Conservation (phyloP, 352 stramenopile genomes). For the Hyaloperonospora brassicae region DNA sequence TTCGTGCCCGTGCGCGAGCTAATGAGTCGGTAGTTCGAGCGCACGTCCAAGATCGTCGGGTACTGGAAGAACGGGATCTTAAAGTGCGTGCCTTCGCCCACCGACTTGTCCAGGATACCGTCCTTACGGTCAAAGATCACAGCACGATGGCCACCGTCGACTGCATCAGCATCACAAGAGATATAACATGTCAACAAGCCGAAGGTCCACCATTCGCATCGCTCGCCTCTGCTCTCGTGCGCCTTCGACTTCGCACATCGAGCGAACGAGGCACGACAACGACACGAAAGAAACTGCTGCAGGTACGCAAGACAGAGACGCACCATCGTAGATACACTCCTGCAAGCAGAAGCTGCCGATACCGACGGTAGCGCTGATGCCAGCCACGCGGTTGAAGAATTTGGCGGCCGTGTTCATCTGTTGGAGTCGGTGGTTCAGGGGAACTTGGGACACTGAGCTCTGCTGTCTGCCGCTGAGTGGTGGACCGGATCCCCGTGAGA, state of each 20-base stretch:
- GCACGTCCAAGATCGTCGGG: conserved; percentile 97
- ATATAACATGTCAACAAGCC: conserved; percentile 7
- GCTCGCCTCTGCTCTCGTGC: not conserved
- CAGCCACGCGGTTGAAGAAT: conserved; percentile 69
- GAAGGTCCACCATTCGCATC: not conserved
- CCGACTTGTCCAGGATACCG: conserved; percentile 93
- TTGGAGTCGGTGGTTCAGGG: conserved; percentile 25
- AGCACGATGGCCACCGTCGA: conserved; percentile 96
- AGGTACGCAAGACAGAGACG: conserved; percentile 20
- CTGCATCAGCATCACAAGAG: conserved; percentile 32
- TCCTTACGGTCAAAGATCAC: conserved; percentile 99
- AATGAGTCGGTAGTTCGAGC: conserved; percentile 96
- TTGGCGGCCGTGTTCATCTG: conserved; percentile 46
- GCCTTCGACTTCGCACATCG: not conserved
- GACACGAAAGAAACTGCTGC: not conserved
- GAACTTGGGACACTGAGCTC: conserved; percentile 18
- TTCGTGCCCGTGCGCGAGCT: conserved; percentile 96
- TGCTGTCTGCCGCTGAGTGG: conserved; percentile 10
- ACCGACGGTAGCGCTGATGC: conserved; percentile 47
- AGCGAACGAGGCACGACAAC: not conserved
- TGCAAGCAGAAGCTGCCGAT: conserved; percentile 60
- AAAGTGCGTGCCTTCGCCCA: conserved; percentile 98
- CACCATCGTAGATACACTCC: conserved; percentile 82
- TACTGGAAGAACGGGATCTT: conserved; percentile 98
- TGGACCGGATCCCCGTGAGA: conserved; percentile 4